Percentiles rank a stretch among this genome's conserved stretches.
phyloP scores from a whole-genome alignment of 768 basidiomycete species.

The Lentinula sp. region DNA sequence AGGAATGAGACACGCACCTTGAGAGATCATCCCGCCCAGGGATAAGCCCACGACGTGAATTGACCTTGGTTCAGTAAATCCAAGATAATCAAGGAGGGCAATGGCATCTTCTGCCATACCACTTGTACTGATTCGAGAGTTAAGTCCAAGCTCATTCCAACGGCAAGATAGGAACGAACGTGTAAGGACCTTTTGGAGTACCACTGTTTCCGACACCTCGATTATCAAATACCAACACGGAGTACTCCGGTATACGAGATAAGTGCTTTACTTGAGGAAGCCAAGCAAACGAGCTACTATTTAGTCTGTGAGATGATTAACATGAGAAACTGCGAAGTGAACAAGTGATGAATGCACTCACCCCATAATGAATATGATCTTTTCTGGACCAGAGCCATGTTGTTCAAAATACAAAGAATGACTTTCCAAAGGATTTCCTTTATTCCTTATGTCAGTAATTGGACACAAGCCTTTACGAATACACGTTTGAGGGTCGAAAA shows the following conservation, averaged over 20 bases:
- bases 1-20: background rate
- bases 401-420: constrained; percentile 78
- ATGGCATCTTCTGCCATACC: constrained; percentile 76
- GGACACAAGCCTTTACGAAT: constrained; percentile 73
- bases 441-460: constrained; percentile 45
- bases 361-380: constrained; percentile 79
- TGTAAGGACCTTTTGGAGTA: constrained; percentile 68
- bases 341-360: constrained; percentile 7
- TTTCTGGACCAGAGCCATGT: constrained; percentile 61
- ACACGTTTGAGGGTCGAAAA: constrained; percentile 58
- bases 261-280: constrained; percentile 60
- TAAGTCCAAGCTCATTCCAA: background rate
- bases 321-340: background rate
- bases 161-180: constrained; percentile 41
- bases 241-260: constrained; percentile 40
- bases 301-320: constrained; percentile 36
- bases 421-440: constrained; percentile 45
- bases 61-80: constrained; percentile 58
- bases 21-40: constrained; percentile 34
- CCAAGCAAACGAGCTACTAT: constrained; percentile 62
- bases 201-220: constrained; percentile 76
- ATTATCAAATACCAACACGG: constrained; percentile 76
- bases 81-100: constrained; percentile 60
- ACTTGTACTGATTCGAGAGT: constrained; percentile 42
- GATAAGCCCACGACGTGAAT: constrained; percentile 72